phyloP scores from a whole-genome alignment of 305 asterid genomes.

The Fraxinus latifolia region DNA sequence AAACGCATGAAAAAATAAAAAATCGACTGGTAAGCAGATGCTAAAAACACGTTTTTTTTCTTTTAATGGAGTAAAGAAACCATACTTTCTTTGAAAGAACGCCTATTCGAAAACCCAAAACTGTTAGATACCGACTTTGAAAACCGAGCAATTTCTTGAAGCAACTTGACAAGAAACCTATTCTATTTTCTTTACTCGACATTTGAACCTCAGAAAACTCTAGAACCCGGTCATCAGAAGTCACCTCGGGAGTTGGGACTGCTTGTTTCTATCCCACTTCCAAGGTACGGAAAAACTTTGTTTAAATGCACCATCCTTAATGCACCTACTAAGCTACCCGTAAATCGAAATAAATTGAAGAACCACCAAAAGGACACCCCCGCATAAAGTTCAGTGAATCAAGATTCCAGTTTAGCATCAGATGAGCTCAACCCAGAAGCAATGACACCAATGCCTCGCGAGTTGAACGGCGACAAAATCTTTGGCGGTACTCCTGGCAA shows the following conservation, averaged over 20 bases:
- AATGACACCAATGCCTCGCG: slow-evolving; percentile 43
- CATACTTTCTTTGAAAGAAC: slow-evolving; percentile 14
- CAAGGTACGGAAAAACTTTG: slow-evolving; percentile 19
- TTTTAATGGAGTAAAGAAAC: slow-evolving; percentile 18
- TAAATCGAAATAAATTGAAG: not conserved
- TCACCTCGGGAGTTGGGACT: not conserved
- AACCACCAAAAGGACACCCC: slow-evolving; percentile 23
- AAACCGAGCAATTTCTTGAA: slow-evolving; percentile 25
- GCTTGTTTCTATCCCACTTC: slow-evolving; percentile 32
- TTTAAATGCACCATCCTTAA: slow-evolving; percentile 4
- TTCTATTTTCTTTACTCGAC: slow-evolving; percentile 33
- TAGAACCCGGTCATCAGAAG: slow-evolving; percentile 11
- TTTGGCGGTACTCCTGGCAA: slow-evolving; percentile 50
- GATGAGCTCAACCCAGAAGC: slow-evolving; percentile 50
- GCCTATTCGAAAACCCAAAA: slow-evolving; percentile 17
- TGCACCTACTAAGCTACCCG: slow-evolving; percentile 9
- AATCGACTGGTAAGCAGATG: not conserved
- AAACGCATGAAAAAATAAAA: not conserved
- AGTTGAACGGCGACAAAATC: slow-evolving; percentile 39
- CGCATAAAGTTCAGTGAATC: slow-evolving; percentile 22
- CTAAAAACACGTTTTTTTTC: slow-evolving; percentile 17
- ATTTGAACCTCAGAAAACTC: slow-evolving; percentile 19
- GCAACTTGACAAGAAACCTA: slow-evolving; percentile 30
- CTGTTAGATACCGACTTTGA: slow-evolving; percentile 18
- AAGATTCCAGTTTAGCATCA: slow-evolving; percentile 50